phyloP scores from a whole-genome alignment of 2,329 filamentous ascomycete species.

The Penicillium brasilianum region DNA sequence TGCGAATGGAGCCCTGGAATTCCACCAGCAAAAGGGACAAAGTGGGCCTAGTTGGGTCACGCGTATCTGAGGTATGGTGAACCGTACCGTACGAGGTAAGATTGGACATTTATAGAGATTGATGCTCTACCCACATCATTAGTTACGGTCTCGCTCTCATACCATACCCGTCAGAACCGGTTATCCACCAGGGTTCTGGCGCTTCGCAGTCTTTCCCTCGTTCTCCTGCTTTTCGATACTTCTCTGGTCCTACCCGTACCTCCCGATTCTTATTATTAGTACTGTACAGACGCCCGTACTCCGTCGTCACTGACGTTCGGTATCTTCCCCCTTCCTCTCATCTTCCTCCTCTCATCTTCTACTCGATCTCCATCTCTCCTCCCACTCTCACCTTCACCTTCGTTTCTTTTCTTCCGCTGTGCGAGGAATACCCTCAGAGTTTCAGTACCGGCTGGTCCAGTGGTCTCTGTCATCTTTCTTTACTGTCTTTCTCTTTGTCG shows the following conservation, averaged over 20 bases:
- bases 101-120: not conserved
- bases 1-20: not conserved
- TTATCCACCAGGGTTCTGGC: conserved; percentile 6
- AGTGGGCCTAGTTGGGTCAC: not conserved
- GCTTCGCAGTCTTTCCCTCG: conserved; percentile 8
- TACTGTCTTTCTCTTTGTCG: conserved; percentile 36
- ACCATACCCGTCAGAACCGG: not conserved
- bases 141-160: not conserved
- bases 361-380: conserved; percentile 21
- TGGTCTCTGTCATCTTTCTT: conserved; percentile 38
- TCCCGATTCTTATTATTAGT: conserved; percentile 27
- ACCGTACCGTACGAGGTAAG: not conserved
- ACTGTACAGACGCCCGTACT: not conserved
- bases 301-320: conserved; percentile 24
- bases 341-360: conserved; percentile 16
- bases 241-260: too few species aligned
- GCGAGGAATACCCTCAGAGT: conserved; percentile 39
- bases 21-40: not conserved
- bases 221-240: not conserved
- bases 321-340: conserved; percentile 20
- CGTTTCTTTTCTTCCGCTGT: conserved; percentile 43
- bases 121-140: too few species aligned
- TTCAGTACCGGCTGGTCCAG: conserved; percentile 44
- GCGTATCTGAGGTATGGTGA: not conserved
- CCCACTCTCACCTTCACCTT: conserved; percentile 24